phyloP scores from a whole-genome alignment of 495 filamentous ascomycete species.

The Lasiosphaeria hispida region DNA sequence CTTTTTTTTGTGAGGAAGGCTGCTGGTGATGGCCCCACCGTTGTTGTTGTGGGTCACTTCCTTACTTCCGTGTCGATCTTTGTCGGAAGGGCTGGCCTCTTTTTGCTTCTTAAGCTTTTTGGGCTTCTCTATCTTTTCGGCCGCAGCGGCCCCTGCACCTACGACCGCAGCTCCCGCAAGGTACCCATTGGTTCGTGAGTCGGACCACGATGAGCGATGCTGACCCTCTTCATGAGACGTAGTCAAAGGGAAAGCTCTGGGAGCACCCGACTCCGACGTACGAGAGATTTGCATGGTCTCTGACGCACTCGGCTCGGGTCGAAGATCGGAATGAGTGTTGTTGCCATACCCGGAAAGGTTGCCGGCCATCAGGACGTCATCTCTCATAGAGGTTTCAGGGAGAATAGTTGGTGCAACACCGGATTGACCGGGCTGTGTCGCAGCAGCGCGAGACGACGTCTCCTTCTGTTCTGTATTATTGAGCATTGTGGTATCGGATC shows the following conservation, averaged over 20 bases:
- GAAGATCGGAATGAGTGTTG: too few species aligned
- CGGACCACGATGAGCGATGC: not conserved
- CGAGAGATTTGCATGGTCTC: not conserved
- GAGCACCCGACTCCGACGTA: not conserved
- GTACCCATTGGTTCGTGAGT: not conserved
- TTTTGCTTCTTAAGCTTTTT: constrained; percentile 13
- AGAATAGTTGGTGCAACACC: constrained; percentile 2
- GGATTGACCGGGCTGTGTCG: not conserved
- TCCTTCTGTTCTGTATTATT: too few species aligned
- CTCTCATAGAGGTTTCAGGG: constrained; percentile 8
- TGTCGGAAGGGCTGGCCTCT: constrained; percentile 6
- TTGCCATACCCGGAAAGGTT: too few species aligned
- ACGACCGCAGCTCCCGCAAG: constrained; percentile 5
- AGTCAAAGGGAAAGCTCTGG: not conserved
- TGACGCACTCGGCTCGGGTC: too few species aligned
- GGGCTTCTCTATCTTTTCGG: constrained; percentile 20
- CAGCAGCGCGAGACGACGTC: too few species aligned
- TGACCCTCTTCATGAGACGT: constrained; percentile 5
- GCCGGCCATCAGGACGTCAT: constrained; percentile 9
- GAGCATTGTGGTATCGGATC: too few species aligned
- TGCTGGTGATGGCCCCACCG: too few species aligned
- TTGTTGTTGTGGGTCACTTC: too few species aligned
- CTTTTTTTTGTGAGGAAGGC: not conserved
- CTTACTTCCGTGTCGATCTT: too few species aligned
- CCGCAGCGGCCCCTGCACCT: constrained; percentile 15